Evolutionary conservation across 2,329 filamentous ascomycete genomes (phyloP).

Genomic region (Fusarium coffeatum): DNA sequence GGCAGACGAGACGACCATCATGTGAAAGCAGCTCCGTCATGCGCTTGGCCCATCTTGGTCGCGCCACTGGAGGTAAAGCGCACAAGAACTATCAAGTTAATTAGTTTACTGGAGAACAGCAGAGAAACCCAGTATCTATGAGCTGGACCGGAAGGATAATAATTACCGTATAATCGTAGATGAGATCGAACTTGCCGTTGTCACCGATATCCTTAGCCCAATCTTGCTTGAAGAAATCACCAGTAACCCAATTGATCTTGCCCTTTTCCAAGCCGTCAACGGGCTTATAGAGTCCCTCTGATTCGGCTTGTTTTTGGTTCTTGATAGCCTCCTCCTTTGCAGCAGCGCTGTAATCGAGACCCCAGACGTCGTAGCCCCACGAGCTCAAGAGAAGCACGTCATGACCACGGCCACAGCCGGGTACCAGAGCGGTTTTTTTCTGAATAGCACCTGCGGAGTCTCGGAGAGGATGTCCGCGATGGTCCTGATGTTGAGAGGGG

Average conservation of each 20-base stretch:
- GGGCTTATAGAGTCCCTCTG: constrained; percentile 57
- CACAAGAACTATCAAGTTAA: constrained; percentile 66
- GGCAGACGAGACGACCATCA: constrained; percentile 66
- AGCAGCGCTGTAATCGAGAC: constrained; percentile 72
- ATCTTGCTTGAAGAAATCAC: constrained; percentile 74
- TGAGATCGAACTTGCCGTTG: constrained; percentile 70
- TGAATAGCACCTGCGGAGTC: constrained; percentile 40
- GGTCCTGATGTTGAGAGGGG: constrained; percentile 49
- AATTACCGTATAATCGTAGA: constrained; percentile 72
- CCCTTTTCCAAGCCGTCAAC: constrained; percentile 59
- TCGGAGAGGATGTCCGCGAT: constrained; percentile 46
- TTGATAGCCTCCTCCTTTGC: constrained; percentile 60
- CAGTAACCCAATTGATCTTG: constrained; percentile 65
- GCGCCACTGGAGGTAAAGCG: constrained; percentile 65
- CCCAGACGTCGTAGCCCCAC: constrained; percentile 81
- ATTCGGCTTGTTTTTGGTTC: constrained; percentile 55
- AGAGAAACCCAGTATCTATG: neutral
- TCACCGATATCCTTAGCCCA: constrained; percentile 61
- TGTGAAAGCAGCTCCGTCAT: constrained; percentile 63
- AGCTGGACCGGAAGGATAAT: neutral
- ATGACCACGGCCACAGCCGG: constrained; percentile 85
- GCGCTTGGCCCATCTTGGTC: constrained; percentile 65
- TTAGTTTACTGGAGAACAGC: constrained; percentile 18
- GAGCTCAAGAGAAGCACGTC: constrained; percentile 81
- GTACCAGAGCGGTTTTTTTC: constrained; percentile 70